These are phyloP conservation scores for Galerina marginata DNA, from an alignment of 768 basidiomycete species.

Conservation along the genomic window DNA sequence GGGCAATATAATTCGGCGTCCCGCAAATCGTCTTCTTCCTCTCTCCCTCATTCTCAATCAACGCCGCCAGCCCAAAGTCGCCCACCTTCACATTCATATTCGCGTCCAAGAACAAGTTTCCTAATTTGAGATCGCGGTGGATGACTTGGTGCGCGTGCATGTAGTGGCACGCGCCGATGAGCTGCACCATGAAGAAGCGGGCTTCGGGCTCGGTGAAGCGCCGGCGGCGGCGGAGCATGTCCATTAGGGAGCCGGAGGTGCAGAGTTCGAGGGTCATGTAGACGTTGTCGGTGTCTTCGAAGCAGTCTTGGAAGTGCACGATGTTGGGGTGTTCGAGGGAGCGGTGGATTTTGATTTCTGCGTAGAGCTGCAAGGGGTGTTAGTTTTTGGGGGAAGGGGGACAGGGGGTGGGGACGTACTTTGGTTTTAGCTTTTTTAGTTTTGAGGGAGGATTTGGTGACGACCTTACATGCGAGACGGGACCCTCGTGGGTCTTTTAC, in stretches of 20 bases:
- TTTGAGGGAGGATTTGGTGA: constrained; percentile 90
- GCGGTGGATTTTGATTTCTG: constrained; percentile 98
- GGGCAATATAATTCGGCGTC: constrained; percentile 98
- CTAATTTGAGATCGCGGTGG: constrained; percentile 95
- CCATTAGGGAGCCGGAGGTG: constrained; percentile 87
- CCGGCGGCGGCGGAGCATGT: constrained; percentile 84
- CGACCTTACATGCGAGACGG: constrained; percentile 89
- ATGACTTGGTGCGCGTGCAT: constrained; percentile 98
- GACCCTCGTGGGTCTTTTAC: constrained; percentile 73
- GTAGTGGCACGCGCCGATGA: constrained; percentile 95
- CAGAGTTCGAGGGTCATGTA: constrained; percentile 98
- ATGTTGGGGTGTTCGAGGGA: constrained; percentile 92
- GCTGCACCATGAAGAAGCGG: constrained; percentile 91
- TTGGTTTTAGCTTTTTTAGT: constrained; percentile 98
- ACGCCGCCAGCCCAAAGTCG: constrained; percentile 95
- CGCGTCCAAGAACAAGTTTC: constrained; percentile 89
- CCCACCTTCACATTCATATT: constrained; percentile 97
- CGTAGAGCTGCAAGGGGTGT: constrained; percentile 72
- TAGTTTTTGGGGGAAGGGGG: background rate
- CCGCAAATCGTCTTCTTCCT: constrained; percentile 99
- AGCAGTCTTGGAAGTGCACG: constrained; percentile 90
- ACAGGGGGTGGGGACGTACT: constrained; percentile 46
- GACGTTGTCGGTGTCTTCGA: constrained; percentile 94
- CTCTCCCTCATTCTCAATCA: constrained; percentile 96
- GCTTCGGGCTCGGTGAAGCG: constrained; percentile 92